These are phyloP conservation scores for Nissolia schottii DNA, from an alignment of 306 rosid genomes.

Conservation along the genomic window DNA sequence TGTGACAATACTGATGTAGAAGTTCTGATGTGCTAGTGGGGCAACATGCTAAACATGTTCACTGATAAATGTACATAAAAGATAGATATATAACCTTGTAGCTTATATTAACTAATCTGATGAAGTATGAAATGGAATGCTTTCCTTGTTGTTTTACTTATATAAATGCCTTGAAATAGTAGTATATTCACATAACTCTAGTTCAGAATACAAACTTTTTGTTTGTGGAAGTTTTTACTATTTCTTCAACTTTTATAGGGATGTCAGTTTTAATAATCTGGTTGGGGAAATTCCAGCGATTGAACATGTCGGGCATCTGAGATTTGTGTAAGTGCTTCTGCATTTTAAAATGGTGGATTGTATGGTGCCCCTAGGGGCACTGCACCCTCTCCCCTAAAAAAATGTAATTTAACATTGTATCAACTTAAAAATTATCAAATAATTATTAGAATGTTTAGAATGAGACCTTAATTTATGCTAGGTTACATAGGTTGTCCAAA, in stretches of 20 bases:
- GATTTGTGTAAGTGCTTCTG: slow-evolving; percentile 58
- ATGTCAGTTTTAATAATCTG: slow-evolving; percentile 79
- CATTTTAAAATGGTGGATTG: too few species aligned
- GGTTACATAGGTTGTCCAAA: too few species aligned
- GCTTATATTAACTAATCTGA: neutral
- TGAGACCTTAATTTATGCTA: too few species aligned
- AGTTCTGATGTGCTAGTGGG: neutral
- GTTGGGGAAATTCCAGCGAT: slow-evolving; percentile 65
- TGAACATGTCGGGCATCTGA: slow-evolving; percentile 28
- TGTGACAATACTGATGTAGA: too few species aligned
- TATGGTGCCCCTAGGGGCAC: too few species aligned
- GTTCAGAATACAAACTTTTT: neutral
- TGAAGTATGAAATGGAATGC: neutral
- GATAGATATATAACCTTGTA: neutral
- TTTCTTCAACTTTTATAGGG: slow-evolving; percentile 47
- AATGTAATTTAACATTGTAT: too few species aligned
- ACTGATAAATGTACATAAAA: neutral
- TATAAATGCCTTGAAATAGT: neutral
- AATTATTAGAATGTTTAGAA: too few species aligned
- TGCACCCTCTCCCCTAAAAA: too few species aligned
- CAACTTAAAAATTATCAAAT: too few species aligned
- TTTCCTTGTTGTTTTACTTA: neutral
- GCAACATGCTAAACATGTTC: neutral
- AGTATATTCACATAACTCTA: neutral
- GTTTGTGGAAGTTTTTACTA: neutral